Percentiles rank a stretch among this genome's conserved stretches.
Conservation (phyloP, 176 grass and related monocot genomes). For the Triticum monococcum region DNA sequence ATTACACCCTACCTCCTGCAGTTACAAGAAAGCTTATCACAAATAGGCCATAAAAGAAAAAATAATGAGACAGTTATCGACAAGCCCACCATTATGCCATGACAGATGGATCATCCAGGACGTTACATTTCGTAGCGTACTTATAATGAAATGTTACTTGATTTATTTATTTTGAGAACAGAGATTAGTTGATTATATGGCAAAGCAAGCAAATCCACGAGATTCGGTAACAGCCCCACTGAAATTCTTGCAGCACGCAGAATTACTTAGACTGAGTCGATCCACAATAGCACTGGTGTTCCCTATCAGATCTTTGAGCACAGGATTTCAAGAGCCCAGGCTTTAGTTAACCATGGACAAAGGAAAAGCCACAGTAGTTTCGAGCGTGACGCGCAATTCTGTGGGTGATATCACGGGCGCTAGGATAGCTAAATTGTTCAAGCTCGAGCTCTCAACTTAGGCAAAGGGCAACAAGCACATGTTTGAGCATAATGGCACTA, state of each 20-base stretch:
- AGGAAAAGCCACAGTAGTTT: not conserved
- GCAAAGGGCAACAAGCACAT: not conserved
- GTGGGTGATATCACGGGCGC: not conserved
- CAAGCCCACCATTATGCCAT: not conserved
- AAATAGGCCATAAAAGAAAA: not conserved
- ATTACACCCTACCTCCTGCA: constrained; percentile 95
- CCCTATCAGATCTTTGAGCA: constrained; percentile 1
- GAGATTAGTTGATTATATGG: not conserved
- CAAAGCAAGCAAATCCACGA: not conserved
- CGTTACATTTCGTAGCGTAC: not conserved
- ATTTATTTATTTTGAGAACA: not conserved
- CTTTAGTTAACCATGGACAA: not conserved
- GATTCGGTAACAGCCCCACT: not conserved
- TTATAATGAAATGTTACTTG: not conserved
- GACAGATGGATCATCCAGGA: not conserved
- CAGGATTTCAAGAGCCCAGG: not conserved
- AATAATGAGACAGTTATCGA: not conserved
- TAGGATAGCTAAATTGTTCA: not conserved
- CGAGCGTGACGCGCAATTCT: not conserved
- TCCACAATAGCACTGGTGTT: not conserved
- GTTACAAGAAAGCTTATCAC: constrained; percentile 20
- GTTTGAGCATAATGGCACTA: not conserved
- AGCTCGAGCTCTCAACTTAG: constrained; percentile 8
- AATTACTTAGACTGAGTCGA: not conserved
- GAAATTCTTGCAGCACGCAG: not conserved